Evolutionary conservation across 805 yeast genomes (phyloP).

Genomic region (Candida lessepsii): DNA sequence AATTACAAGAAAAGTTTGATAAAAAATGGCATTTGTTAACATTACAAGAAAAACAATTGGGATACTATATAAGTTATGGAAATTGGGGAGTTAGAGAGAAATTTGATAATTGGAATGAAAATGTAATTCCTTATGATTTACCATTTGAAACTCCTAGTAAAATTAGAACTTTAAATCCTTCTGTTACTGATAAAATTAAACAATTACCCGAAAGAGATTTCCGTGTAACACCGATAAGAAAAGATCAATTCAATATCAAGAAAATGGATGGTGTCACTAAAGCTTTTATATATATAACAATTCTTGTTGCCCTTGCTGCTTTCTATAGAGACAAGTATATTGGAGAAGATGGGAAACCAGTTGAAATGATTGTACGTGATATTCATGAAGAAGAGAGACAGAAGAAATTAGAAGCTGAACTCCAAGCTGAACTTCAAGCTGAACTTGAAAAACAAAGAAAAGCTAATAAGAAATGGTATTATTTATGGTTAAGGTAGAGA

Average conservation of each 20-base stretch:
- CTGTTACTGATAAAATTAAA: conserved; percentile 22
- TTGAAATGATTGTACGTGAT: conserved; percentile 37
- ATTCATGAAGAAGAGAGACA: conserved; percentile 34
- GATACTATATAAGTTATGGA: conserved; percentile 65
- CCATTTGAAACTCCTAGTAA: conserved; percentile 41
- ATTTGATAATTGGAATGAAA: conserved; percentile 44
- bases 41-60: conserved; percentile 50
- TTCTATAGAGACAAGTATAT: conserved; percentile 53
- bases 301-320: conserved; percentile 49
- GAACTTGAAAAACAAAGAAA: conserved; percentile 10
- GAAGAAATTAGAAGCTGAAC: conserved; percentile 15
- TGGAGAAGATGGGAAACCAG: conserved; percentile 45
- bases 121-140: conserved; percentile 53
- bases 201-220: conserved; percentile 41
- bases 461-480: conserved; percentile 45
- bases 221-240: conserved; percentile 44
- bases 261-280: conserved; percentile 59
- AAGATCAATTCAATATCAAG: conserved; percentile 45
- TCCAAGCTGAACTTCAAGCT: conserved; percentile 17
- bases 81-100: conserved; percentile 69
- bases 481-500: conserved; percentile 44
- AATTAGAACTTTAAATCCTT: conserved; percentile 23
- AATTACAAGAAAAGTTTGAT: conserved; percentile 49
- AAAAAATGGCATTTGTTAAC: conserved; percentile 56
- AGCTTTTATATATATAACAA: conserved; percentile 48